A percentile compares a stretch with the other conserved stretches of the same genome.
These are phyloP conservation scores for Haplosporangium gracile DNA, from an alignment of 192 early-diverging fungal genomes.

Conservation along the genomic window DNA sequence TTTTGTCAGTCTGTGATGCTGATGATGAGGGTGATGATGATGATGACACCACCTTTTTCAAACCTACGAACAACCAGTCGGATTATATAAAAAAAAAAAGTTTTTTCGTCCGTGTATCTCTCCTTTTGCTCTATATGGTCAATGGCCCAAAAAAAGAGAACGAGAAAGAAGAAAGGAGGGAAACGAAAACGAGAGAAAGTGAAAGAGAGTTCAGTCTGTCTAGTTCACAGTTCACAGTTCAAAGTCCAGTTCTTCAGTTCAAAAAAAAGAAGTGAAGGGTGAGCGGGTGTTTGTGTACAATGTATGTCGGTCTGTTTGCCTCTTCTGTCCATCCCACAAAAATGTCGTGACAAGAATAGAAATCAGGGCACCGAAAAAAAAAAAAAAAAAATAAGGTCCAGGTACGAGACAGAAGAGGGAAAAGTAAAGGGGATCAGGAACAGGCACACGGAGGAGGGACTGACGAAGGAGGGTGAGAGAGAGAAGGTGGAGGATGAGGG, in stretches of 20 bases:
- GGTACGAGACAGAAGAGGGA: not conserved
- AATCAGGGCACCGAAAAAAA: not conserved
- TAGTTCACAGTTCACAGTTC: not conserved
- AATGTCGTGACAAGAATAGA: not conserved
- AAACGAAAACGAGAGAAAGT: not conserved
- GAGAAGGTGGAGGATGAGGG: too few relatives aligned
- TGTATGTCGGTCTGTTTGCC: not conserved
- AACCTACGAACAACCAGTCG: not conserved
- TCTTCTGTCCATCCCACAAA: not conserved
- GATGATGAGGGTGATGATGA: not conserved
- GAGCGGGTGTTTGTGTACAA: not conserved
- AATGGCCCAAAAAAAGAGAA: too few relatives aligned
- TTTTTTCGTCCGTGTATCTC: constrained; percentile 3
- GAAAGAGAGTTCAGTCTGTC: constrained; percentile 1
- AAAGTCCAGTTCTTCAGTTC: not conserved
- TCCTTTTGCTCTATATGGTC: not conserved
- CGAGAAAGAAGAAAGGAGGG: not conserved
- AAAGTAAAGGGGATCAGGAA: not conserved
- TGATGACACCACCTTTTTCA: not conserved
- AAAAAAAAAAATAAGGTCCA: constrained; percentile 10
- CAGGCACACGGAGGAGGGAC: not conserved
- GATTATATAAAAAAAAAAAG: not conserved
- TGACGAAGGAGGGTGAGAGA: not conserved
- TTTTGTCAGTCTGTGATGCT: not conserved
- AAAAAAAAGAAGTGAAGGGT: not conserved